Evolutionary conservation across 73 alveolate species (phyloP).

Genomic region (Paramecium primaurelia): DNA sequence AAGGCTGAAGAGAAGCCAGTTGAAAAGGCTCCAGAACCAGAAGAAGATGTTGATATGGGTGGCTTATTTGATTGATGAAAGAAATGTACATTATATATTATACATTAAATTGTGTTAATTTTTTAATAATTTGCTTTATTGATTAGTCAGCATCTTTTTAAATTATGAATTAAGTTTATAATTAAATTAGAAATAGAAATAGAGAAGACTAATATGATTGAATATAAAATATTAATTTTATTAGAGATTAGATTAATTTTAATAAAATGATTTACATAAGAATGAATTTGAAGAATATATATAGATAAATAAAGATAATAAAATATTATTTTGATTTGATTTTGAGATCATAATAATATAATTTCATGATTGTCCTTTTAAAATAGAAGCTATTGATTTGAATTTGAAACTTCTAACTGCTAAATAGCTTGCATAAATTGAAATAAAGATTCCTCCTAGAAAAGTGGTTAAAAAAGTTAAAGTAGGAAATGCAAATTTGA

Average conservation of each 20-base stretch:
- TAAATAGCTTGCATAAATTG: constrained; percentile 82
- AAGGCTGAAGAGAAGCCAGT: constrained; percentile 35
- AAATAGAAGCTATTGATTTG: constrained; percentile 73
- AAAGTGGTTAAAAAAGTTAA: constrained; percentile 74
- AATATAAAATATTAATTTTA: too few relatives aligned
- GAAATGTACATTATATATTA: constrained; percentile 1
- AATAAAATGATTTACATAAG: too few relatives aligned
- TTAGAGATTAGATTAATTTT: too few relatives aligned
- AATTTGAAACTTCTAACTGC: constrained; percentile 88
- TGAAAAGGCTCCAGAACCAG: constrained; percentile 51
- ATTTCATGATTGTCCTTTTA: constrained; percentile 72
- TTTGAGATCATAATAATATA: background rate
- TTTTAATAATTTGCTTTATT: background rate
- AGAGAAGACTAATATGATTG: too few relatives aligned
- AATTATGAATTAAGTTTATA: background rate
- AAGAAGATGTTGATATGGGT: constrained; percentile 53
- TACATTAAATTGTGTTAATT: background rate
- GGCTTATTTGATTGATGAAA: constrained; percentile 43
- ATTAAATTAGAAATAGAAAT: background rate
- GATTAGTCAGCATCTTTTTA: background rate
- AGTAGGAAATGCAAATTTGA: constrained; percentile 89
- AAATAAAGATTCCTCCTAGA: constrained; percentile 74
- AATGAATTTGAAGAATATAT: too few relatives aligned
- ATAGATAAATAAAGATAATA: background rate
- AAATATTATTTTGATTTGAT: background rate